Base-by-base conservation (phyloP, 192 early-diverging fungal genomes). In the Spizellomyces punctatus region DNA sequence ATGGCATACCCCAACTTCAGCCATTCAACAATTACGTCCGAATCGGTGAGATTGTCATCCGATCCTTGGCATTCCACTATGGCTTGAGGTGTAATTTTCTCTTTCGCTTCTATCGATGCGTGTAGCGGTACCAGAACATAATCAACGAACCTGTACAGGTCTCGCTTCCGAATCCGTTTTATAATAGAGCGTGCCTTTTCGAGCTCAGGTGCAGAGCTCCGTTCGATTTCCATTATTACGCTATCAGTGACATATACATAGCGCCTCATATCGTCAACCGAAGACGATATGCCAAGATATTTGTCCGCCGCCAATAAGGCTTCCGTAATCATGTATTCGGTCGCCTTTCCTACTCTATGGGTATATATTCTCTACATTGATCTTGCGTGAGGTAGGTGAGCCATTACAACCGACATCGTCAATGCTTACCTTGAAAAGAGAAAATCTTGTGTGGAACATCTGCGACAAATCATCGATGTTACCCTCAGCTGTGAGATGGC, bases 321-420 rank as follows among this genome's bases (percentile, higher is more conserved):
- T 67, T 99, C 96, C 12, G 87, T 86, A 9, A 98, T 67, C 97
- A 99, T 99, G 64, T 89, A 84, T 69, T 98, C 95, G 27, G 86
- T 64, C 14, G 80, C 81, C 22, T 83, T 91, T 48, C 85, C 83
- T 6, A 93, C 93, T 58, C 87, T 81, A 74, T 99, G 97, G 22
- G 89, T 93, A 77, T 99, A 99, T 8, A 98, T 87, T 16, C 89
- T 85, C 66, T 83, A 79, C 65, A 81, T 72, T 50, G 50, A 73
- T 42, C 76, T 49, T 10, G 71, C 68, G 8, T 71, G 63, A 36
- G 27, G 27, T 36, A 36, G 27, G 27, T 36, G 27, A 36, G 27
- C 3, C 27, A 36, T 36, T 36, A 36, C 27, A 68, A 80, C 77
- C 36, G 10, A 61, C 59, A 22, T 19, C 59, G 10, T 2, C 12